Conservation (phyloP, 2,329 filamentous ascomycete species). For the Fusarium albosuccineum region DNA sequence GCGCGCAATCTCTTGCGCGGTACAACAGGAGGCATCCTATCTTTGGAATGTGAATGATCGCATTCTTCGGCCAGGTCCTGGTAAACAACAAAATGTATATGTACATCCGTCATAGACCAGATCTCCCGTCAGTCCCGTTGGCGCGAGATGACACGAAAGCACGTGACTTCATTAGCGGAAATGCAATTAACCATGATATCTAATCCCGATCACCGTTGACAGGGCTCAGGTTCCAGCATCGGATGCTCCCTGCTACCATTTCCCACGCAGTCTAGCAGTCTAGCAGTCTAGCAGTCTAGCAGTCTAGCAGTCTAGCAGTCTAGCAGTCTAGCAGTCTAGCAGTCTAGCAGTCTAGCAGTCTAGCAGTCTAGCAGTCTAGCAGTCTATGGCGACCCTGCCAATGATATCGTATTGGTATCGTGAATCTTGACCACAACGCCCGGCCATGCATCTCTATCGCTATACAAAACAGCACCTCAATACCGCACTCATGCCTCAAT, state of each 20-base stretch:
- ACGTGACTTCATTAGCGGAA: slow-evolving; percentile 23
- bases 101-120: slow-evolving; percentile 33
- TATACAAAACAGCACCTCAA: slow-evolving; percentile 1
- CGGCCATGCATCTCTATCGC: slow-evolving; percentile 31
- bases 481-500: slow-evolving; percentile 61
- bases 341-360: too few relatives aligned
- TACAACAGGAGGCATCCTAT: slow-evolving; percentile 75
- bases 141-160: slow-evolving; percentile 36
- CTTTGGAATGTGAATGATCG: slow-evolving; percentile 18
- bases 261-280: not conserved
- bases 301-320: too few relatives aligned
- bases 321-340: too few relatives aligned
- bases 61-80: slow-evolving; percentile 21
- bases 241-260: too few relatives aligned
- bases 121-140: not conserved
- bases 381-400: too few relatives aligned
- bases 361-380: not conserved
- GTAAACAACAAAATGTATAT: slow-evolving; percentile 2
- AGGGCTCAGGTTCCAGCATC: too few relatives aligned
- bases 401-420: slow-evolving; percentile 9
- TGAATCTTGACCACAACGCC: slow-evolving; percentile 35
- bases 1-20: slow-evolving; percentile 74
- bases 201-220: not conserved
- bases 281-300: too few relatives aligned
- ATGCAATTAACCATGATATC: not conserved